Evolutionary conservation across 371 early-diverging fungal species (phyloP).

Genomic region (Mortierella sp.): DNA sequence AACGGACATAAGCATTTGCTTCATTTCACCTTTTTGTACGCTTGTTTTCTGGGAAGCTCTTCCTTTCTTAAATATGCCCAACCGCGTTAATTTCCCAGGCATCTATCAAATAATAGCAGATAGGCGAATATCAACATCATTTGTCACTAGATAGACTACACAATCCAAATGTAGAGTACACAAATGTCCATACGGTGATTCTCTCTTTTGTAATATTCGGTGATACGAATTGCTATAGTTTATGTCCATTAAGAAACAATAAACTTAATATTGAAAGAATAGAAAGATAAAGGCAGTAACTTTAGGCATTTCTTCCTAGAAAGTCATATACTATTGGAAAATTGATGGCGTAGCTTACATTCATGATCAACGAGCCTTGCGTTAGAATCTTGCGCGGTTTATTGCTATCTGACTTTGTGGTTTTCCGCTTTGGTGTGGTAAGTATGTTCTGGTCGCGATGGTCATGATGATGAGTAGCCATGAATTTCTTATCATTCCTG

Average conservation of each 20-base stretch:
- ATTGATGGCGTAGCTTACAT: constrained; percentile 24
- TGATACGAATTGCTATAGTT: constrained; percentile 37
- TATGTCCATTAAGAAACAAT: neutral
- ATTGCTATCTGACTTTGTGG: constrained; percentile 31
- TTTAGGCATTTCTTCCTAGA: too few relatives aligned
- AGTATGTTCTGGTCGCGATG: neutral
- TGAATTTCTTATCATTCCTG: neutral
- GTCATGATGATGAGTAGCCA: neutral
- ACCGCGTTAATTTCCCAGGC: constrained; percentile 7
- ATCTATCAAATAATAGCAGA: constrained; percentile 34
- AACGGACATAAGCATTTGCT: neutral
- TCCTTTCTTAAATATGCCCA: constrained; percentile 50
- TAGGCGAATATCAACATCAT: too few relatives aligned
- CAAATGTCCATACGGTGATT: constrained; percentile 51
- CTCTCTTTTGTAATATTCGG: constrained; percentile 31
- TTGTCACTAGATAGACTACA: neutral
- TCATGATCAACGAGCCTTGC: constrained; percentile 40
- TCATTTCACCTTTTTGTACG: constrained; percentile 20
- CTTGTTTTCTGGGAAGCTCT: constrained; percentile 35
- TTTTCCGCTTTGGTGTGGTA: neutral
- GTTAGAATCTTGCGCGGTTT: constrained; percentile 52
- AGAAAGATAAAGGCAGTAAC: too few relatives aligned
- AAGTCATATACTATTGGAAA: neutral
- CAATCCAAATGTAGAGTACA: too few relatives aligned
- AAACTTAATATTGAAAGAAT: too few relatives aligned